phyloP scores from a whole-genome alignment of 2,329 filamentous ascomycete species.

The Endocalyx cinctus region DNA sequence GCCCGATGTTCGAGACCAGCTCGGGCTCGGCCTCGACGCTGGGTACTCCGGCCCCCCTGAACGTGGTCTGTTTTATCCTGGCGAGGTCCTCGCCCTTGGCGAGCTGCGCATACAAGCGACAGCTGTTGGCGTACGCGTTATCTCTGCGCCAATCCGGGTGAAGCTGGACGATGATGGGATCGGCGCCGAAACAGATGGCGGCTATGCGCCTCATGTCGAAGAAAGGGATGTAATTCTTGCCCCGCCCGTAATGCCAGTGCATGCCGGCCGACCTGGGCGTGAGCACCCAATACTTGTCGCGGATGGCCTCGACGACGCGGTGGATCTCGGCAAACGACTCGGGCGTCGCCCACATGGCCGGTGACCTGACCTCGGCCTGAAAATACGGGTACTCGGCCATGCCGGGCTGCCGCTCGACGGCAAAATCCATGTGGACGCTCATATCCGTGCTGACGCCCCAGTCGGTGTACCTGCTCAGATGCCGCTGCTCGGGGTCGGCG shows the following conservation, averaged over 20 bases:
- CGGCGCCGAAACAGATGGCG: constrained; percentile 14
- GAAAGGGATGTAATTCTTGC: constrained; percentile 12
- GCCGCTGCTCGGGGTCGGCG: no score
- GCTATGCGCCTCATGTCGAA: constrained; percentile 11
- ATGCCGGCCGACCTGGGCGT: constrained; percentile 6
- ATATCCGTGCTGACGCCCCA: constrained; percentile 7
- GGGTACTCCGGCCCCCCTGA: background rate
- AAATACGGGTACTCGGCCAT: constrained; percentile 3
- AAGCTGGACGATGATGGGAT: constrained; percentile 18
- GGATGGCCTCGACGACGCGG: constrained; percentile 8
- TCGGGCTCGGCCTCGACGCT: background rate
- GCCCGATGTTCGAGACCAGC: background rate
- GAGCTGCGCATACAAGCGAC: constrained; percentile 13
- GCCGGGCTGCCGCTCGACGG: background rate
- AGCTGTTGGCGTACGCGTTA: constrained; percentile 6
- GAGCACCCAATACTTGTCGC: constrained; percentile 10
- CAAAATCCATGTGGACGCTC: background rate
- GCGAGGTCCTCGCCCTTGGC: constrained; percentile 6
- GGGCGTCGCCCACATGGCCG: constrained; percentile 14
- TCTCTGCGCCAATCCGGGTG: constrained; percentile 11
- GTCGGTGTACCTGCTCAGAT: background rate
- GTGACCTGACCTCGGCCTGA: constrained; percentile 12
- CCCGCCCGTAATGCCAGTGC: constrained; percentile 18
- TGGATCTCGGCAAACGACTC: constrained; percentile 15
- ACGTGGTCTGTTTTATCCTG: background rate